phyloP scores from a whole-genome alignment of 495 filamentous ascomycete species.

The Parathielavia appendiculata region DNA sequence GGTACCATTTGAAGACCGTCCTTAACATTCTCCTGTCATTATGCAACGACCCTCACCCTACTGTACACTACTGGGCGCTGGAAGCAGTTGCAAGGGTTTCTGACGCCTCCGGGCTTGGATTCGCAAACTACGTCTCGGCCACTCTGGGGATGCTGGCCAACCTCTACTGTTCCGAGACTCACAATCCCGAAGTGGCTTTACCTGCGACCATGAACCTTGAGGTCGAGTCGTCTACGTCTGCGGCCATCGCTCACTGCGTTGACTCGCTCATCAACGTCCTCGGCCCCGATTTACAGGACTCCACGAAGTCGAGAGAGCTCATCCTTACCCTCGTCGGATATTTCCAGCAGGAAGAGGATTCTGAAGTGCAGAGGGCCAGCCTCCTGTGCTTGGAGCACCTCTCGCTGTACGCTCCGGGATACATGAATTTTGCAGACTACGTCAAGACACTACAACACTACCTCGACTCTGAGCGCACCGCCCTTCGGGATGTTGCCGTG shows the following conservation, averaged over 20 bases:
- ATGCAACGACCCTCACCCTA: constrained; percentile 91
- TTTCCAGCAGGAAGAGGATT: constrained; percentile 72
- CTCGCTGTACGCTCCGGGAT: constrained; percentile 81
- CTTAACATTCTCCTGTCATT: constrained; percentile 92
- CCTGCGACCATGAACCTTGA: constrained; percentile 83
- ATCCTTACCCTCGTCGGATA: constrained; percentile 81
- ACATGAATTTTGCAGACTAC: constrained; percentile 77
- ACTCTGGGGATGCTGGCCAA: constrained; percentile 90
- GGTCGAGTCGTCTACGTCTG: constrained; percentile 70
- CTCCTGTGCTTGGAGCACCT: constrained; percentile 85
- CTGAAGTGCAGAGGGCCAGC: constrained; percentile 68
- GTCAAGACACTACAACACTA: constrained; percentile 75
- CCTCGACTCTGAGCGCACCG: constrained; percentile 58
- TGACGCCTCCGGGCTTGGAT: constrained; percentile 88
- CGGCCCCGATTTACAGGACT: constrained; percentile 90
- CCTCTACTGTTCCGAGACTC: constrained; percentile 83
- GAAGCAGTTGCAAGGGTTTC: constrained; percentile 83
- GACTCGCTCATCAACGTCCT: constrained; percentile 94
- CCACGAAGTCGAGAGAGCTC: constrained; percentile 82
- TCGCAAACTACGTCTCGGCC: constrained; percentile 81
- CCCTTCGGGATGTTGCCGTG: constrained; percentile 73
- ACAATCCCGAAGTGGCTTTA: constrained; percentile 76
- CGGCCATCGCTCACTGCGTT: constrained; percentile 80
- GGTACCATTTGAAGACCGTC: constrained; percentile 95
- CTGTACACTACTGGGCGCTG: constrained; percentile 92